Percentiles rank a stretch among this genome's conserved stretches.
Conservation (phyloP, 352 stramenopile genomes). For the Pythium apleroticum region DNA sequence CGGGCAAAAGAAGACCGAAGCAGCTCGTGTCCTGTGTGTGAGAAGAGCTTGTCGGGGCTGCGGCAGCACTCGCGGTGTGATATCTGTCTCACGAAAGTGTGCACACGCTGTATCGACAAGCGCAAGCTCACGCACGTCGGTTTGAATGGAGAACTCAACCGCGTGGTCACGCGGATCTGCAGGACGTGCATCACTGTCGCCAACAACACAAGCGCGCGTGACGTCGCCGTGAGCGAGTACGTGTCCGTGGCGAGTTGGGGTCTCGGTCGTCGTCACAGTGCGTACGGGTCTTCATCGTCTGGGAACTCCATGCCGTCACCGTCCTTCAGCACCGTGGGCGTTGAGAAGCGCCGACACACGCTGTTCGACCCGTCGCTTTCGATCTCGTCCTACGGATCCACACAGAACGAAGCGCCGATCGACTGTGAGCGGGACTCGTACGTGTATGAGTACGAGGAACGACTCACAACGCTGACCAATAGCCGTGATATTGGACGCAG, state of each 20-base stretch:
- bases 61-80: constrained; percentile 1
- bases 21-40: background rate
- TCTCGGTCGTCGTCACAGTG: background rate
- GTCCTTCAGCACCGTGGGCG: background rate
- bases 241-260: background rate
- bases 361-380: background rate
- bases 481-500: background rate
- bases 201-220: background rate
- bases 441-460: background rate
- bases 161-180: constrained; percentile 3
- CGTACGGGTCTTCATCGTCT: background rate
- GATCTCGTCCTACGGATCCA: background rate
- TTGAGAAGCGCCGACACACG: background rate
- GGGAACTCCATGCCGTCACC: background rate
- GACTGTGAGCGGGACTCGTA: background rate
- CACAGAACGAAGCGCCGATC: background rate
- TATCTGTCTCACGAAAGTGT: constrained; percentile 9
- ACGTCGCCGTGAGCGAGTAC: constrained; percentile 14
- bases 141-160: background rate
- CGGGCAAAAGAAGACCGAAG: background rate
- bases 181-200: constrained; percentile 5
- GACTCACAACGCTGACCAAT: background rate
- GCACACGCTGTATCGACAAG: constrained; percentile 17
- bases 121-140: constrained; percentile 20
- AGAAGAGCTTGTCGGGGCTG: background rate